These are phyloP conservation scores for Allium sativum DNA, from an alignment of 106 monocot genomes.

Conservation along the genomic window DNA sequence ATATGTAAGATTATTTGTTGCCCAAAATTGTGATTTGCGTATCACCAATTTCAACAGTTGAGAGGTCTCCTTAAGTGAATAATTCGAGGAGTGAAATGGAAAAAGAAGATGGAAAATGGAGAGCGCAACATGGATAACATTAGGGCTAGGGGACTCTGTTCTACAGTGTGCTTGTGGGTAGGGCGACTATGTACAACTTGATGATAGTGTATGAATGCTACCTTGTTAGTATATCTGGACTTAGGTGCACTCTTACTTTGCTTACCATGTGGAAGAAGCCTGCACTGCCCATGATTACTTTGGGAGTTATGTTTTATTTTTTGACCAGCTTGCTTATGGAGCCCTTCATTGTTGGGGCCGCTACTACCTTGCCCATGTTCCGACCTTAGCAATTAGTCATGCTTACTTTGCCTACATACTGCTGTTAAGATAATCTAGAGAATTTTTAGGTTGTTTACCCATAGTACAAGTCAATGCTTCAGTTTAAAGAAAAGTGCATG, in stretches of 20 bases:
- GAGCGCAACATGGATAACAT: slow-evolving; percentile 40
- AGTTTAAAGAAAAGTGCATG: too few species aligned
- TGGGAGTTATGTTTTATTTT: slow-evolving; percentile 84
- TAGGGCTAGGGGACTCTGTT: slow-evolving; percentile 90
- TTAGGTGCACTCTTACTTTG: slow-evolving; percentile 81
- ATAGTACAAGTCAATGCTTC: too few species aligned
- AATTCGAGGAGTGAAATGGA: background rate
- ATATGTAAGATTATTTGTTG: too few species aligned
- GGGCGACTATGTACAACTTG: slow-evolving; percentile 91
- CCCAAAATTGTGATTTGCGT: too few species aligned
- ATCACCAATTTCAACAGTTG: too few species aligned
- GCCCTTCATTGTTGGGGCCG: slow-evolving; percentile 84
- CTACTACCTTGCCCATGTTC: slow-evolving; percentile 90
- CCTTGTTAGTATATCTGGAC: slow-evolving; percentile 73
- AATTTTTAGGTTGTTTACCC: too few species aligned
- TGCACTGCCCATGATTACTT: slow-evolving; percentile 72
- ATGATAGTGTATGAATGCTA: slow-evolving; percentile 98
- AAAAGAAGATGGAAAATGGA: slow-evolving; percentile 9
- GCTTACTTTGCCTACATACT: too few species aligned
- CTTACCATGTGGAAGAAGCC: slow-evolving; percentile 57
- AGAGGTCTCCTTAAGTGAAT: slow-evolving; percentile 29
- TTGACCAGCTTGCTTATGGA: slow-evolving; percentile 81
- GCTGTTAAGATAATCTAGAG: too few species aligned
- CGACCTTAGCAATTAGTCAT: slow-evolving; percentile 15
- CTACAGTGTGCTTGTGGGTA: slow-evolving; percentile 88